Conservation (phyloP, 2,329 filamentous ascomycete species). For the Tolypocladium sp. region DNA sequence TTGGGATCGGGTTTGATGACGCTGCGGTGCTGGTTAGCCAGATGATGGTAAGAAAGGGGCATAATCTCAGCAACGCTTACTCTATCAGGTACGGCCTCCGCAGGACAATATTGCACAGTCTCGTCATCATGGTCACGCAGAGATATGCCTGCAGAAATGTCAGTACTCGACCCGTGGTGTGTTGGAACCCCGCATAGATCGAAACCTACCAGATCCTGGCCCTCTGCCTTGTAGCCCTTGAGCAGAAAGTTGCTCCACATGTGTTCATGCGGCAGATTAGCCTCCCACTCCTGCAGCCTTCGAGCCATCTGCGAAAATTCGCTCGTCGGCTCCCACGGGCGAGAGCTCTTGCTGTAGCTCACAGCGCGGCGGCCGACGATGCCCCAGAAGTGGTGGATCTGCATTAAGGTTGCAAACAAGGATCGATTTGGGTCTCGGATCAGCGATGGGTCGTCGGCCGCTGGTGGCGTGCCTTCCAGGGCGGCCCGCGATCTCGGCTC, state of each 20-base stretch:
- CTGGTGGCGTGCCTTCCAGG: constrained; percentile 42
- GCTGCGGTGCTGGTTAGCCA: constrained; percentile 16
- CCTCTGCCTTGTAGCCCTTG: constrained; percentile 35
- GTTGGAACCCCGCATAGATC: background rate
- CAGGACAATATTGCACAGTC: constrained; percentile 47
- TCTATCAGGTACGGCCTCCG: constrained; percentile 44
- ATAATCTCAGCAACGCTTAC: constrained; percentile 20
- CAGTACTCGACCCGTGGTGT: background rate
- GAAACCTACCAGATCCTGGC: constrained; percentile 36
- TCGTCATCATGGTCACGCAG: constrained; percentile 43
- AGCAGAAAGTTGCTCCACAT: constrained; percentile 34
- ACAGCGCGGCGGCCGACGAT: constrained; percentile 39
- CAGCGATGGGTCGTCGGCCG: constrained; percentile 33
- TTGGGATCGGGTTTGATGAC: constrained; percentile 32
- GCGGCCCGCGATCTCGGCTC: constrained; percentile 42
- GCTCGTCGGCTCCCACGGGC: constrained; percentile 37
- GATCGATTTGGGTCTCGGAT: constrained; percentile 35
- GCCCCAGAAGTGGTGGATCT: constrained; percentile 47
- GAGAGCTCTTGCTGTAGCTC: constrained; percentile 29
- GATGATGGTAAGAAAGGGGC: background rate
- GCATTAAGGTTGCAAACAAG: constrained; percentile 45
- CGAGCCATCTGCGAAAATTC: constrained; percentile 35
- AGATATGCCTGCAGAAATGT: constrained; percentile 36
- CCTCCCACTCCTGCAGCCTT: constrained; percentile 39
- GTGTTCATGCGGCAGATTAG: constrained; percentile 35